Conservation (phyloP, 345 rosid genomes). For the Hevea brasiliensis region DNA sequence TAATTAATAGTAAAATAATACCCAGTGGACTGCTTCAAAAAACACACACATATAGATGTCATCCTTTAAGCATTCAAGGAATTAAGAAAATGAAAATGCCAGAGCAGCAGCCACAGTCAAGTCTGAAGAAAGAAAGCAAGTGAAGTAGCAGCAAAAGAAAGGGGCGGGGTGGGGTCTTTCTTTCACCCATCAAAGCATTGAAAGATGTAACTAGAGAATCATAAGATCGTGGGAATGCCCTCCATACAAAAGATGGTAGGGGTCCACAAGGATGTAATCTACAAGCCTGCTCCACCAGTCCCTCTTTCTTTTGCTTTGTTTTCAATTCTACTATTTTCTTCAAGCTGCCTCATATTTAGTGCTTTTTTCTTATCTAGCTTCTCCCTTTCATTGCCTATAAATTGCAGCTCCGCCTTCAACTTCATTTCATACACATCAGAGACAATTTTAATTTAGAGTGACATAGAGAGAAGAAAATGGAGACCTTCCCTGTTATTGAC, state of each 20-base stretch:
- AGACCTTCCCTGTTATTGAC: constrained; percentile 65
- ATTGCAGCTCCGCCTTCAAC: constrained; percentile 22
- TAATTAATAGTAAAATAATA: too few relatives aligned
- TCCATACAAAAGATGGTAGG: constrained; percentile 22
- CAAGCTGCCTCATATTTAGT: background rate
- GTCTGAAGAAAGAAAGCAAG: background rate
- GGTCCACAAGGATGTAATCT: constrained; percentile 28
- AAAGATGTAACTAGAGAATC: too few relatives aligned
- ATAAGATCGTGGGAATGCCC: background rate
- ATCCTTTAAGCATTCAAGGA: background rate
- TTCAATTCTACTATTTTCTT: background rate
- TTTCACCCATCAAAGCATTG: too few relatives aligned
- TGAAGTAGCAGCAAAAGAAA: too few relatives aligned
- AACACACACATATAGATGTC: too few relatives aligned
- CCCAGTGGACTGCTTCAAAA: background rate
- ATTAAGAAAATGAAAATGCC: background rate
- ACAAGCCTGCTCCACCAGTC: constrained; percentile 22
- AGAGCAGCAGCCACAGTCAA: background rate
- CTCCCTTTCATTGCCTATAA: constrained; percentile 50
- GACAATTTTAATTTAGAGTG: background rate
- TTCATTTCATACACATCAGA: constrained; percentile 19
- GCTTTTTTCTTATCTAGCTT: background rate
- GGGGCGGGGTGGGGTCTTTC: background rate
- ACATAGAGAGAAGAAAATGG: constrained; percentile 51
- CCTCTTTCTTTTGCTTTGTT: background rate